Conservation (phyloP, 176 grass and related monocot genomes). For the Oryza punctata region DNA sequence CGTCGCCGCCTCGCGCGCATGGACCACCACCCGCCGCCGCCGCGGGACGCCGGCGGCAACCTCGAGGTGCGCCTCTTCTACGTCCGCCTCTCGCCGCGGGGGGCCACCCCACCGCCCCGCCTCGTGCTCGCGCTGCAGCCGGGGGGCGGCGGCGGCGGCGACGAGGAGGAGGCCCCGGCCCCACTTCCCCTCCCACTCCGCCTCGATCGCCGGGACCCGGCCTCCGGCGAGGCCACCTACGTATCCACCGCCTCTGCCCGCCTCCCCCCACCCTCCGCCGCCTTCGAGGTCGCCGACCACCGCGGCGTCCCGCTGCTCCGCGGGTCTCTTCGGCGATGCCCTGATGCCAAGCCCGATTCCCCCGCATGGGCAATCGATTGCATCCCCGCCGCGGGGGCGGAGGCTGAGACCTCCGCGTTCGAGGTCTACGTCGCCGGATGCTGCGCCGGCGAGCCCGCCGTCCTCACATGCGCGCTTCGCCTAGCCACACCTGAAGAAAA, state of each 20-base stretch:
- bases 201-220: conserved; percentile 62
- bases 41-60: conserved; percentile 22
- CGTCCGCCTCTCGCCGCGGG: conserved; percentile 61
- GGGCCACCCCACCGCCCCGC: conserved; percentile 14
- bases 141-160: not conserved
- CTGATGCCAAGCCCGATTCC: conserved; percentile 31
- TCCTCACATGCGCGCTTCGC: conserved; percentile 72
- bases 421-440: conserved; percentile 84
- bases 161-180: not conserved
- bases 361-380: conserved; percentile 75
- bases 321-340: conserved; percentile 49
- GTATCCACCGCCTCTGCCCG: conserved; percentile 57
- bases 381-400: conserved; percentile 50
- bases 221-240: conserved; percentile 71
- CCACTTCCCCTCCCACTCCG: conserved; percentile 51
- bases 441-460: conserved; percentile 60
- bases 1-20: conserved; percentile 25
- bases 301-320: conserved; percentile 59
- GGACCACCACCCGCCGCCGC: conserved; percentile 22
- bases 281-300: conserved; percentile 79
- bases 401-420: conserved; percentile 52
- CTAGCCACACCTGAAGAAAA: conserved; percentile 59
- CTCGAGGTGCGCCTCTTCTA: conserved; percentile 93
- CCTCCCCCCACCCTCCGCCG: conserved; percentile 48
- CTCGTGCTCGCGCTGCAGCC: conserved; percentile 62